These are phyloP conservation scores for Eucalyptus viminalis DNA, from an alignment of 345 rosid genomes.

Conservation along the genomic window DNA sequence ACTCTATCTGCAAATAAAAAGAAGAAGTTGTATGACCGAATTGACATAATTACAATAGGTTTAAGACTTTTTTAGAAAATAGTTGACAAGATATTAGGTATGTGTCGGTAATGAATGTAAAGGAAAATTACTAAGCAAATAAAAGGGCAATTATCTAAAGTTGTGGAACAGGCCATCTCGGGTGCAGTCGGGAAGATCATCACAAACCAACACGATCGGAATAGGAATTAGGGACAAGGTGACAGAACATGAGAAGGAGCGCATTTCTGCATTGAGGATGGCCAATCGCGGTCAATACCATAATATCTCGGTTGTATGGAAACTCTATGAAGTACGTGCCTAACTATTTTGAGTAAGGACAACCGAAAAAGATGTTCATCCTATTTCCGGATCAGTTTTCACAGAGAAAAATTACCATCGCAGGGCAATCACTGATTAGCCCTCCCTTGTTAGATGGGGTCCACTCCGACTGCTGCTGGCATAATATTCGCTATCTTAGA, in stretches of 20 bases:
- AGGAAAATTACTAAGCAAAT: not conserved
- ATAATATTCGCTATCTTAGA: not conserved
- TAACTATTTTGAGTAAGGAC: conserved; percentile 31
- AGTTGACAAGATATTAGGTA: not conserved
- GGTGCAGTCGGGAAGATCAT: not conserved
- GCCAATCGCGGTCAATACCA: conserved; percentile 25
- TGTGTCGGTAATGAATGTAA: not conserved
- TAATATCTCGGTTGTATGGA: conserved; percentile 23
- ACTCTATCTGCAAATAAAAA: accelerated
- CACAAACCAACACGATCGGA: conserved; percentile 22
- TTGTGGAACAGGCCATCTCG: not conserved
- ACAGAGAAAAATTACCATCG: conserved; percentile 34
- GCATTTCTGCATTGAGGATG: conserved; percentile 12
- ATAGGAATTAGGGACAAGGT: conserved; percentile 40
- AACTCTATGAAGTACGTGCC: conserved; percentile 30
- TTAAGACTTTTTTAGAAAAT: too few species aligned
- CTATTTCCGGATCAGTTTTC: conserved; percentile 29
- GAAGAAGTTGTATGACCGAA: accelerated
- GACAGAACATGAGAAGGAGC: conserved; percentile 27
- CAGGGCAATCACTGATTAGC: conserved; percentile 16
- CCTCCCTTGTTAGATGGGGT: conserved; percentile 25
- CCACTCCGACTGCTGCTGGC: conserved; percentile 18
- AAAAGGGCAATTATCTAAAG: not conserved
- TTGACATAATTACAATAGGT: too few species aligned
- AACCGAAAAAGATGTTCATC: conserved; percentile 30